phyloP scores from a whole-genome alignment of 2,329 filamentous ascomycete species.

The Fusarium austroafricanum region DNA sequence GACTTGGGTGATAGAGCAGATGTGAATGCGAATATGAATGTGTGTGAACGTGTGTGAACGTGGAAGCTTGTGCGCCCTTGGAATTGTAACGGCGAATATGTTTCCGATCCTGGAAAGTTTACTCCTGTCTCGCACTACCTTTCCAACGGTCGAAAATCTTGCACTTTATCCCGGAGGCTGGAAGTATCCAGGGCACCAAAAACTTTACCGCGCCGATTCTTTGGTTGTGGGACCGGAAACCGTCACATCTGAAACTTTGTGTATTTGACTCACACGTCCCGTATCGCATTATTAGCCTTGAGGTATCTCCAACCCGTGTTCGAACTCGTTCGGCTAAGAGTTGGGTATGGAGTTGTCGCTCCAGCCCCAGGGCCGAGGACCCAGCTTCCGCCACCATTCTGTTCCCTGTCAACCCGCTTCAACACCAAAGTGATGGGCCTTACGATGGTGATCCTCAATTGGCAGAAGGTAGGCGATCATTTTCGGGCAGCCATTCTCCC shows the following conservation, averaged over 20 bases:
- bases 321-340: constrained; percentile 1
- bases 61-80: constrained; percentile 20
- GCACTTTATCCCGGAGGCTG: constrained; percentile 19
- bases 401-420: not conserved
- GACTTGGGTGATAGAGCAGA: constrained; percentile 27
- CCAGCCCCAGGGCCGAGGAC: constrained; percentile 23
- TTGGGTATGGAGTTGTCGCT: constrained; percentile 8
- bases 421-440: constrained; percentile 2
- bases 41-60: not conserved
- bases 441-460: not conserved
- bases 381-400: constrained; percentile 26
- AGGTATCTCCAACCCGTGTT: constrained; percentile 12
- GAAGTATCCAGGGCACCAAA: constrained; percentile 16
- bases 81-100: constrained; percentile 13
- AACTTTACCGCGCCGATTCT: constrained; percentile 27
- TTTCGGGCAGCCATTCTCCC: constrained; percentile 22
- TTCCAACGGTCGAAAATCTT: constrained; percentile 31
- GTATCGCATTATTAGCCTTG: constrained; percentile 29
- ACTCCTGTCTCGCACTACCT: constrained; percentile 30
- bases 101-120: constrained; percentile 31
- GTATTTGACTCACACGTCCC: constrained; percentile 37
- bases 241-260: constrained; percentile 32
- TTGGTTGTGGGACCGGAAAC: constrained; percentile 40
- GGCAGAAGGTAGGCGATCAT: constrained; percentile 3
- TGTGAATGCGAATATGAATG: constrained; percentile 14